These are phyloP conservation scores for Arthroderma sp. DNA, from an alignment of 2,329 filamentous ascomycete genomes.

Conservation along the genomic window DNA sequence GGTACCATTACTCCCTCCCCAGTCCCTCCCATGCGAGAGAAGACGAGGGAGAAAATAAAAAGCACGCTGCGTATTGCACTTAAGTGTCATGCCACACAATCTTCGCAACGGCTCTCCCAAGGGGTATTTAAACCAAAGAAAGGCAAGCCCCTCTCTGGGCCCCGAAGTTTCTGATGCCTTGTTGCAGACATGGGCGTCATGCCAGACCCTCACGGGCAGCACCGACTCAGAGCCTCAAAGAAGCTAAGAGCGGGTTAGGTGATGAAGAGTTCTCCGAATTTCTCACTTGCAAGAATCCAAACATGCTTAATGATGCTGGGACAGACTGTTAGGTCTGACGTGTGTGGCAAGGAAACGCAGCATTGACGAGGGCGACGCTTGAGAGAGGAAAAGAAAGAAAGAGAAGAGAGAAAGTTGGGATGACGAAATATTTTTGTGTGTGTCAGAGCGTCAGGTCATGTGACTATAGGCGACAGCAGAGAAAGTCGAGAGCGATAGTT, in stretches of 20 bases:
- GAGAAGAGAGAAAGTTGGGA: constrained; percentile 12
- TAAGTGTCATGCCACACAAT: constrained; percentile 74
- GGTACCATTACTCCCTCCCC: constrained; percentile 38
- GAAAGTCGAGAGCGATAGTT: too few species aligned
- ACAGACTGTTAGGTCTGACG: constrained; percentile 36
- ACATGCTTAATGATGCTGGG: constrained; percentile 5
- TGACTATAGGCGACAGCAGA: too few species aligned
- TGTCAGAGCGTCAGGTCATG: neutral
- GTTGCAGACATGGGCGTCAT: constrained; percentile 67
- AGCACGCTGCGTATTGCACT: constrained; percentile 70
- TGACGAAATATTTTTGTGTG: constrained; percentile 8
- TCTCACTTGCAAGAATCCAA: constrained; percentile 62
- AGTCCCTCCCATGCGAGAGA: constrained; percentile 15
- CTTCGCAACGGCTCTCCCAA: constrained; percentile 91
- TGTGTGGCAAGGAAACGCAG: constrained; percentile 93
- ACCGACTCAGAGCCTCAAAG: constrained; percentile 26
- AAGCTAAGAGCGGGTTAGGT: constrained; percentile 22
- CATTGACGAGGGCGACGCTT: constrained; percentile 79
- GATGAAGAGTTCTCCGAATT: constrained; percentile 96
- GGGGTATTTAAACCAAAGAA: constrained; percentile 39
- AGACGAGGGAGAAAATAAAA: constrained; percentile 18
- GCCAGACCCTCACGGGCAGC: constrained; percentile 78
- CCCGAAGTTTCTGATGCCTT: constrained; percentile 86
- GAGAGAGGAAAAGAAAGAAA: constrained; percentile 25
- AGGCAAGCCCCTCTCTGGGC: constrained; percentile 26